A percentile compares a stretch with the other conserved stretches of the same genome.
Evolutionary conservation across 2,329 filamentous ascomycete species (phyloP).

Genomic region (Neophaeococcomyces mojaviensis): DNA sequence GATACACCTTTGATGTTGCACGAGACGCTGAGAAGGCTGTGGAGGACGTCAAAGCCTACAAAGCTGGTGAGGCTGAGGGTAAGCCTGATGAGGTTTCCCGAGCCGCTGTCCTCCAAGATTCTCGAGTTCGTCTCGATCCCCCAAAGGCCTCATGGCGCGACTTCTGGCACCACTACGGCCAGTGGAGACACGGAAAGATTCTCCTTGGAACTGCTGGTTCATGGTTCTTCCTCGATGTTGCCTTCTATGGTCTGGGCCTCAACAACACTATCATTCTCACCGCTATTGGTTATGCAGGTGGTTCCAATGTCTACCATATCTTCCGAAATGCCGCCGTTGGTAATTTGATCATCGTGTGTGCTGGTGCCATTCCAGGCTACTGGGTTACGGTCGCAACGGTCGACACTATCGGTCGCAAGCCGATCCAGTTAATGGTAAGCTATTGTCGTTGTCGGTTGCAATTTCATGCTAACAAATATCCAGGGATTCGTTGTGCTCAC

Average conservation of each 20-base stretch:
- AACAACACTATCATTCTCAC: conserved; percentile 68
- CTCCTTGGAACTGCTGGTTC: conserved; percentile 73
- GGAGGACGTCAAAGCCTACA: conserved; percentile 68
- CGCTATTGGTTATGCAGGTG: conserved; percentile 63
- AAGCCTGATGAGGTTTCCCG: conserved; percentile 60
- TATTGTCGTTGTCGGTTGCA: conserved; percentile 16
- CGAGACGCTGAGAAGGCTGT: conserved; percentile 67
- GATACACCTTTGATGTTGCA: conserved; percentile 77
- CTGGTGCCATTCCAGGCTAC: conserved; percentile 73
- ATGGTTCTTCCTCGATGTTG: conserved; percentile 72
- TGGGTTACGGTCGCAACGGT: conserved; percentile 71
- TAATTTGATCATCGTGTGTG: conserved; percentile 70
- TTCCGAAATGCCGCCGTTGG: conserved; percentile 69
- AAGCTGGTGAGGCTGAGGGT: conserved; percentile 56
- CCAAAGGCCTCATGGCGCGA: conserved; percentile 66
- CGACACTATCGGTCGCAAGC: conserved; percentile 68
- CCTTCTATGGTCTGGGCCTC: conserved; percentile 59
- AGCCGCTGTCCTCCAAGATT: conserved; percentile 49
- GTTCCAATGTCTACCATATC: conserved; percentile 57
- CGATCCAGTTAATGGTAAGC: conserved; percentile 62
- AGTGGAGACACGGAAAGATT: conserved; percentile 64
- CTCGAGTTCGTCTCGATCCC: conserved; percentile 49
- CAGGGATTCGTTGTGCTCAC: conserved; percentile 41
- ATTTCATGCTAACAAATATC: not conserved
- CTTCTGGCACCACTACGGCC: conserved; percentile 62